phyloP scores from a whole-genome alignment of 2,329 filamentous ascomycete genomes.

The Aspergillus arachidicola region DNA sequence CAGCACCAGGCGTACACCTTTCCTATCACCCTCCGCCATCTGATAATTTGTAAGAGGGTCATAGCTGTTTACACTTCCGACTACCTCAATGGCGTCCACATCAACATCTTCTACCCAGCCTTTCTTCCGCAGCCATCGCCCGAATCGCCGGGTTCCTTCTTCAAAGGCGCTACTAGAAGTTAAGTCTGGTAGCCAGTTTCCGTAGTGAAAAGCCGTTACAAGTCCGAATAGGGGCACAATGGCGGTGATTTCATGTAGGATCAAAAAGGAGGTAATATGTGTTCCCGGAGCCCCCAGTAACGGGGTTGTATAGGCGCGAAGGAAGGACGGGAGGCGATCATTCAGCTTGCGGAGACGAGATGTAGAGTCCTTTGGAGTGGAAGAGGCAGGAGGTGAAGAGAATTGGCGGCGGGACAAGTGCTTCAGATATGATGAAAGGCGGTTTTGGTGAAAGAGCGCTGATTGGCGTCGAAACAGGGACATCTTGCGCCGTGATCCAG shows the following conservation, averaged over 20 bases:
- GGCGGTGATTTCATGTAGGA: constrained; percentile 91
- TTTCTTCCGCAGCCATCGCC: constrained; percentile 74
- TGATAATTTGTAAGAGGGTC: constrained; percentile 21
- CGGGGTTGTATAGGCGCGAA: constrained; percentile 69
- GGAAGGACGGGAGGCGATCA: constrained; percentile 62
- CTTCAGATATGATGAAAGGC: constrained; percentile 15
- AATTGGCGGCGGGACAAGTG: constrained; percentile 21
- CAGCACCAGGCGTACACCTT: constrained; percentile 58
- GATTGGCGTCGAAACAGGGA: not conserved
- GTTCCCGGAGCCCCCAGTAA: constrained; percentile 77
- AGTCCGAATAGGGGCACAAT: constrained; percentile 76
- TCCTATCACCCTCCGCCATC: constrained; percentile 32
- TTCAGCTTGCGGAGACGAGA: constrained; percentile 41
- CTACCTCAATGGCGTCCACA: constrained; percentile 41
- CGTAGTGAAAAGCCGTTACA: constrained; percentile 77
- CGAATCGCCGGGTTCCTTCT: constrained; percentile 73
- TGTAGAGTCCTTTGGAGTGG: constrained; percentile 26
- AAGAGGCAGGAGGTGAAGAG: constrained; percentile 25
- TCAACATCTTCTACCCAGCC: constrained; percentile 68
- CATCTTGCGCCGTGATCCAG: not conserved
- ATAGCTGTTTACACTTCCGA: constrained; percentile 9
- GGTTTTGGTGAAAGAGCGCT: constrained; percentile 15
- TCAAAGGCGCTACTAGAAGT: constrained; percentile 40
- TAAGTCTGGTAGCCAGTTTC: constrained; percentile 68
- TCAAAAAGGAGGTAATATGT: constrained; percentile 81